Conservation (phyloP, 768 basidiomycete genomes). For the Tulasnella sp. region DNA sequence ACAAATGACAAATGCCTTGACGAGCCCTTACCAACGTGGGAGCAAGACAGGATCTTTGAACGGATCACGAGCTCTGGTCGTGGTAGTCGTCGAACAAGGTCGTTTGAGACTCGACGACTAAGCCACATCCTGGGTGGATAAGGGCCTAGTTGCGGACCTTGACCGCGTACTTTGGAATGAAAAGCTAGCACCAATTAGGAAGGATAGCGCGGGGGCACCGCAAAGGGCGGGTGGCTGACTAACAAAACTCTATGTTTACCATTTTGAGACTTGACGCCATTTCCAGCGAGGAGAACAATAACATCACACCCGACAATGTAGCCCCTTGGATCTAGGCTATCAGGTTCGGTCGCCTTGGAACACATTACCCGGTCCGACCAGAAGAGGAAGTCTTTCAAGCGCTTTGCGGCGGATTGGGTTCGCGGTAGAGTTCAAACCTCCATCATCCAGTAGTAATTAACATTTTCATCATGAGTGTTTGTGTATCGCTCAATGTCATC, state of each 20-base stretch:
- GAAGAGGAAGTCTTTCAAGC: background rate
- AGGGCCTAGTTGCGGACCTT: too few species aligned
- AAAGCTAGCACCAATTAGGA: too few species aligned
- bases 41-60: too few species aligned
- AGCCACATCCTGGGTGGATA: too few species aligned
- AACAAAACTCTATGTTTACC: background rate
- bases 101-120: too few species aligned
- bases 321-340: background rate
- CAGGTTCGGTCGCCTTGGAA: background rate
- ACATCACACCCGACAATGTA: background rate
- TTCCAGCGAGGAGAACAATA: background rate
- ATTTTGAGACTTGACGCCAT: background rate
- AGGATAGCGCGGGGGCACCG: too few species aligned
- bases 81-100: too few species aligned
- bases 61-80: too few species aligned
- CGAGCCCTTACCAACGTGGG: too few species aligned
- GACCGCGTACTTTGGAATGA: too few species aligned
- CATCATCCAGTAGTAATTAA: background rate
- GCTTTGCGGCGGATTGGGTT: background rate
- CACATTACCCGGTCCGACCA: background rate
- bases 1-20: too few species aligned
- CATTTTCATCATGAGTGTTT: too few species aligned
- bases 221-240: background rate
- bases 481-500: background rate
- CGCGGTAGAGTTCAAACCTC: background rate